These are phyloP conservation scores for Debaryomyces psychrophilus DNA, from an alignment of 1,139 yeast species.

Conservation along the genomic window DNA sequence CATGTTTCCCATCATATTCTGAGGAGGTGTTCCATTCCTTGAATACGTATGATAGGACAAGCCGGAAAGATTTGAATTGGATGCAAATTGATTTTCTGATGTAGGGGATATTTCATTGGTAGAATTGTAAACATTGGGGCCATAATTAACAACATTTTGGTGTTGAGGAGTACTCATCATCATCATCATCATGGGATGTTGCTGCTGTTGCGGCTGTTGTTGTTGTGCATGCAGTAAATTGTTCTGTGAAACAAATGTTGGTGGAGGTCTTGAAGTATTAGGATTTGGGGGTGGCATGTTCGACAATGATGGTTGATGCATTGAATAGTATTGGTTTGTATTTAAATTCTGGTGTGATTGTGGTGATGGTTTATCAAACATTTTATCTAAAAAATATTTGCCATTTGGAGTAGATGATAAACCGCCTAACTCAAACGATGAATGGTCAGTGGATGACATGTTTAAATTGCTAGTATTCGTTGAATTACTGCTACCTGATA, in stretches of 20 bases:
- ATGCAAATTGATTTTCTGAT: slow-evolving; percentile 17
- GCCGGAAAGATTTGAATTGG: slow-evolving; percentile 9
- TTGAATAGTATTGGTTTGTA: slow-evolving; percentile 25
- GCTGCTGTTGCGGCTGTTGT: slow-evolving; percentile 18
- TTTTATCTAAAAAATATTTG: slow-evolving; percentile 42
- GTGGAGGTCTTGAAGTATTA: slow-evolving; percentile 13
- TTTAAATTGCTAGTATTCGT: slow-evolving; percentile 29
- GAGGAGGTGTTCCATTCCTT: slow-evolving; percentile 7
- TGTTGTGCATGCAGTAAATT: slow-evolving; percentile 20
- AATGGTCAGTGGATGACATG: slow-evolving; percentile 32
- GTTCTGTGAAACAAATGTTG: slow-evolving; percentile 15
- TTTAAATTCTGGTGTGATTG: slow-evolving; percentile 25
- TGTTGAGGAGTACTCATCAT: slow-evolving; percentile 54
- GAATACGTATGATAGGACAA: slow-evolving; percentile 7
- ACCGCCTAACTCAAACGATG: slow-evolving; percentile 44
- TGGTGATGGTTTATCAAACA: slow-evolving; percentile 47
- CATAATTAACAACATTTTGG: slow-evolving; percentile 23
- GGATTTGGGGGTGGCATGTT: slow-evolving; percentile 34
- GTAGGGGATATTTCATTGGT: slow-evolving; percentile 15
- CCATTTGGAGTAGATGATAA: slow-evolving; percentile 47
- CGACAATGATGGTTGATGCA: slow-evolving; percentile 20
- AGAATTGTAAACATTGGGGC: slow-evolving; percentile 15
- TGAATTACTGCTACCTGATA: slow-evolving; percentile 32
- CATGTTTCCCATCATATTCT: slow-evolving; percentile 1
- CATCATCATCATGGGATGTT: slow-evolving; percentile 30